A percentile compares a stretch with the other conserved stretches of the same genome.
These are phyloP conservation scores for Gracilaria caudata DNA, from an alignment of 23 red algal species.

Conservation along the genomic window DNA sequence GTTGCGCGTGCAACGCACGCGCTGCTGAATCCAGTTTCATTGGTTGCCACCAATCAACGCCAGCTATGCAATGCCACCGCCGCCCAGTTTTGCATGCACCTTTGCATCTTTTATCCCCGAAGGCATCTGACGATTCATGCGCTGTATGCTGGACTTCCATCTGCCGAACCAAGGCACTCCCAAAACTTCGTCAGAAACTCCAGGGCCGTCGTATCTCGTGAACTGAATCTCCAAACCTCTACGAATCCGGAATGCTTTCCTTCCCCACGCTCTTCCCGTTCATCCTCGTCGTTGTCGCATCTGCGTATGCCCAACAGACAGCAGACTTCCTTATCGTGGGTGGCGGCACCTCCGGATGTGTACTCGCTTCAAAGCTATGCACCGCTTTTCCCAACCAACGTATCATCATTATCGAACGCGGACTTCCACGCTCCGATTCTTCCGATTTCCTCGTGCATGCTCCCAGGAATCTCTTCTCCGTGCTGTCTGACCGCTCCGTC, in stretches of 20 bases:
- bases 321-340: slow-evolving; percentile 75
- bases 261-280: too few species aligned
- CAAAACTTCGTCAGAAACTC: too few species aligned
- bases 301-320: not conserved
- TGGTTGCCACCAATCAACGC: not conserved
- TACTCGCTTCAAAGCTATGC: slow-evolving; percentile 56
- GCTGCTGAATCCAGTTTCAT: too few species aligned
- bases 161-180: too few species aligned
- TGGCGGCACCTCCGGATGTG: slow-evolving; percentile 68
- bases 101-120: too few species aligned
- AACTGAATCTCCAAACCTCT: too few species aligned
- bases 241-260: too few species aligned
- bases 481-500: slow-evolving; percentile 35
- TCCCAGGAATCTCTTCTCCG: slow-evolving; percentile 1
- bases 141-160: too few species aligned
- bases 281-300: too few species aligned
- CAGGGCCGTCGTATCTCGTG: too few species aligned
- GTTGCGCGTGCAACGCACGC: not conserved
- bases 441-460: slow-evolving; percentile 49
- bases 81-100: too few species aligned
- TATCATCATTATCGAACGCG: slow-evolving; percentile 54
- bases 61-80: not conserved
- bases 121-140: too few species aligned
- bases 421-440: not conserved
- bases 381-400: slow-evolving; percentile 35